Percentiles rank a stretch among this genome's conserved stretches.
phyloP scores from a whole-genome alignment of 257 asterid genomes.

The Echium plantagineum region DNA sequence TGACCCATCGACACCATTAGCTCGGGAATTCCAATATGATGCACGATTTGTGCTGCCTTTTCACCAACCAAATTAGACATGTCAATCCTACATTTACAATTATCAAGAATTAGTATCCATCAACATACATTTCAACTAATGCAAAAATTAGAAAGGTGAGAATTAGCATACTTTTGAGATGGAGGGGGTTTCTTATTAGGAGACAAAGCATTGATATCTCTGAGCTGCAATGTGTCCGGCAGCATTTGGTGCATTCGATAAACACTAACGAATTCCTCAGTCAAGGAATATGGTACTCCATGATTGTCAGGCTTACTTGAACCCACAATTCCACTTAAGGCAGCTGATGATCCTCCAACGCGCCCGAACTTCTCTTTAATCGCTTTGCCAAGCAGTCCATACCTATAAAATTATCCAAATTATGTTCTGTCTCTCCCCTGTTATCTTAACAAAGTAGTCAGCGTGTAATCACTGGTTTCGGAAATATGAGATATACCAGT shows the following conservation, averaged over 20 bases:
- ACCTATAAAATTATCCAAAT: conserved; percentile 21
- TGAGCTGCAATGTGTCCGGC: conserved; percentile 30
- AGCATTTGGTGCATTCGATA: conserved; percentile 45
- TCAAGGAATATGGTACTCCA: conserved; percentile 49
- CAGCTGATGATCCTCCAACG: conserved; percentile 15
- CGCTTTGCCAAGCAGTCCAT: conserved; percentile 51
- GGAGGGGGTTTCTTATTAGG: conserved; percentile 48
- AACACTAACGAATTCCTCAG: conserved; percentile 46
- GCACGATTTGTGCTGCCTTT: conserved; percentile 23
- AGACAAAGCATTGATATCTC: conserved; percentile 31
- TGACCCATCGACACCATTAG: too few species aligned
- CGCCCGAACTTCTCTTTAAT: conserved; percentile 49
- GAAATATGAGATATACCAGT: conserved; percentile 25
- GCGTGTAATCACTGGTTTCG: too few species aligned
- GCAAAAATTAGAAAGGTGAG: neutral
- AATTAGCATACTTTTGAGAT: conserved; percentile 20
- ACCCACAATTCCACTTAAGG: conserved; percentile 49
- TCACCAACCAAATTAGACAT: conserved; percentile 34
- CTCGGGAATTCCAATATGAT: conserved; percentile 41
- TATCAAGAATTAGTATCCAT: neutral
- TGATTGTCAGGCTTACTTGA: conserved; percentile 31
- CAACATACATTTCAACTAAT: neutral
- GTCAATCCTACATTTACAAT: conserved; percentile 22
- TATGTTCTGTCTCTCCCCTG: too few species aligned
- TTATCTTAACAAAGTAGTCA: too few species aligned